Evolutionary conservation across 2,329 filamentous ascomycete species (phyloP).

Genomic region (Didymella keratinophila): DNA sequence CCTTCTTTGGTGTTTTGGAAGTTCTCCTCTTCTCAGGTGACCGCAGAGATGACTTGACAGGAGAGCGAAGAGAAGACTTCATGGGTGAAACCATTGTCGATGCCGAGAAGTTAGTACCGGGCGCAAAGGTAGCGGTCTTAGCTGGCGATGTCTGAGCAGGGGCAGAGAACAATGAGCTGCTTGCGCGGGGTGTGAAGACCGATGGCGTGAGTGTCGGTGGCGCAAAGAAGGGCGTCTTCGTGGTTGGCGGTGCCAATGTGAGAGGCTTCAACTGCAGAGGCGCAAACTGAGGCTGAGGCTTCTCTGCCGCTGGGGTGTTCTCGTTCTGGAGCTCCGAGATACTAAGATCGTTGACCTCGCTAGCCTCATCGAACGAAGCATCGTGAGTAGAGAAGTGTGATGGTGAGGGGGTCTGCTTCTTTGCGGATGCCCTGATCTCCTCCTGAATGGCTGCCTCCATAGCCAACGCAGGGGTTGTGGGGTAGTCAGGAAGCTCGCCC

Average conservation of each 20-base stretch:
- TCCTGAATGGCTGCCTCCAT: conserved; percentile 39
- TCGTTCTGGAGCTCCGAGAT: conserved; percentile 25
- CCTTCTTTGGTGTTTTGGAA: conserved; percentile 48
- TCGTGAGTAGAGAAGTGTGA: conserved; percentile 22
- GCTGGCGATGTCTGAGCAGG: conserved; percentile 17
- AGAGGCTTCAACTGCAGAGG: conserved; percentile 22
- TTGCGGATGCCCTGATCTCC: conserved; percentile 36
- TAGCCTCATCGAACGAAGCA: conserved; percentile 26
- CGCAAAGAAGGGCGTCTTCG: conserved; percentile 18
- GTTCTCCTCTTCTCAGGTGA: conserved; percentile 45
- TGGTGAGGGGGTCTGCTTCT: conserved; percentile 39
- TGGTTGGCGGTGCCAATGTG: conserved; percentile 29
- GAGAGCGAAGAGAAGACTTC: conserved; percentile 42
- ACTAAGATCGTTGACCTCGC: conserved; percentile 26
- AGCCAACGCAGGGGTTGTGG: conserved; percentile 33
- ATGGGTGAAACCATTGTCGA: conserved; percentile 32
- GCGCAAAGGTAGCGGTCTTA: conserved; percentile 16
- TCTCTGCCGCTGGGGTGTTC: conserved; percentile 22
- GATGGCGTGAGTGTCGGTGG: conserved; percentile 20
- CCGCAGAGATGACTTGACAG: conserved; percentile 45
- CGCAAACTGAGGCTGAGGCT: conserved; percentile 15
- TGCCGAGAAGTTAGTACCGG: conserved; percentile 17
- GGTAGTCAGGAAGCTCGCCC: conserved; percentile 27
- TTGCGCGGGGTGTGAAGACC: conserved; percentile 15
- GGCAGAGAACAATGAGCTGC: conserved; percentile 7